Base-by-base conservation (phyloP, 2,329 filamentous ascomycete species). In the Colletotrichum sp. region DNA sequence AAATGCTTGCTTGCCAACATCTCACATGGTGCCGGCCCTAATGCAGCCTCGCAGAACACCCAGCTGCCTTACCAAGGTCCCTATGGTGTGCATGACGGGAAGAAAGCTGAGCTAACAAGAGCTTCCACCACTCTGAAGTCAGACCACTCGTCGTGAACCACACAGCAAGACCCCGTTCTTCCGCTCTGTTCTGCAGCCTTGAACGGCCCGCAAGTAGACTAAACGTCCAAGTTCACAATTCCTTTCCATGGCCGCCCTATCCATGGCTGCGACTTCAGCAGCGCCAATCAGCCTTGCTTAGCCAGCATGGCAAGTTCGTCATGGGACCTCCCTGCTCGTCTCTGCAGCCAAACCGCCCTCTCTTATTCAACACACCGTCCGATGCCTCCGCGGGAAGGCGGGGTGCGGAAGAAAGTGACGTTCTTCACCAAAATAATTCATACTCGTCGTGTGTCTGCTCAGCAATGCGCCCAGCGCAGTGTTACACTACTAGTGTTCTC, bases 291-390 rank as follows among this genome's bases (percentile, higher is more conserved):
- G 74, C 64, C 71, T 76, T 73, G 64, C 71, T 52, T 49, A 49
- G 74, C 74, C 74, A 74, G 49, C 74, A 64, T 36, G 39, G 64
- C 70, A 52, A 11, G 22, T 11, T 22, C 27, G 15, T 29, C 70
- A 76, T 74, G 70, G 74, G 36, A 27, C 32, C 34, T 59, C 74
- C 70, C 59, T 76, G 74, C 34, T 73, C 57, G 19, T 6, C 32
- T 6, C 22, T 39, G 49, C 44, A 44, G 22, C 62, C 70, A 49
- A 52, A 30, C 73, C 66, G 59, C 70, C 70, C 44, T 65, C 59
- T 36, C 39, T 55, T 61, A 59, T 34, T 39, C 34, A 22, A 55
- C 19, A 25, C 34, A 64, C 64, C 59, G 73, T 69, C 70, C 27
- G 69, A 76, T 44, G 62, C 19, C 62, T 64, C 29, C 32, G 59